Evolutionary conservation across 2,329 filamentous ascomycete species (phyloP).

Genomic region (Pseudocercospora ulei): DNA sequence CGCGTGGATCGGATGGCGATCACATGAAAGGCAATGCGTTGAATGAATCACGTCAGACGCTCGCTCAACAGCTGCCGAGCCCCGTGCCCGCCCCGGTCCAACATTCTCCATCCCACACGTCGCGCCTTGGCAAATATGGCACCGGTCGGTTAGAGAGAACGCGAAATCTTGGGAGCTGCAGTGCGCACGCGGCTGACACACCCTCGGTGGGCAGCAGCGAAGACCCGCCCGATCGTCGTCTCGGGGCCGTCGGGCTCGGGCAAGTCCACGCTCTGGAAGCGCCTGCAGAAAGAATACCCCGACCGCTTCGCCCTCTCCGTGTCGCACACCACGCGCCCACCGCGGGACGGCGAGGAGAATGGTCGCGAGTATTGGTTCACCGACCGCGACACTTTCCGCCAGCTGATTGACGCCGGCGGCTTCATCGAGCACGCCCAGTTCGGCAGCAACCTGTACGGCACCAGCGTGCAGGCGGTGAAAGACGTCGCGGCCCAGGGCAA

Average conservation of each 20-base stretch:
- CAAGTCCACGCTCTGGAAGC: conserved; percentile 69
- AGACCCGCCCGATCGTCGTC: conserved; percentile 58
- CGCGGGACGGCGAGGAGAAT: conserved; percentile 63
- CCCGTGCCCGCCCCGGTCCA: not conserved
- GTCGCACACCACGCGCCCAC: conserved; percentile 65
- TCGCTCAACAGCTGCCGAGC: not conserved
- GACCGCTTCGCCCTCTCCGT: conserved; percentile 56
- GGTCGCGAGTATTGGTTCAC: conserved; percentile 77
- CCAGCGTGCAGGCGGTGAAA: conserved; percentile 67
- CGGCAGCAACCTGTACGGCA: conserved; percentile 78
- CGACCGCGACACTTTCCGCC: conserved; percentile 55
- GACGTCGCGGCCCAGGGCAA: conserved; percentile 59
- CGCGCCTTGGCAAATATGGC: conserved; percentile 6
- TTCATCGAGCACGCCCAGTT: conserved; percentile 87
- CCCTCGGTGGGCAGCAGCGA: conserved; percentile 10
- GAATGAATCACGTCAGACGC: conserved; percentile 5
- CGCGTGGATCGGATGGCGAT: conserved; percentile 4
- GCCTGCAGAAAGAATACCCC: conserved; percentile 57
- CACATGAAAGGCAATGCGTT: conserved; percentile 7
- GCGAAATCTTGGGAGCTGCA: not conserved
- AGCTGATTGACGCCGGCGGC: conserved; percentile 55
- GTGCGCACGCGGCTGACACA: conserved; percentile 9
- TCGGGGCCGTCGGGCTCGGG: conserved; percentile 71
- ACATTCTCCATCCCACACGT: not conserved
- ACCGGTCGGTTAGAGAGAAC: not conserved